Evolutionary conservation across 805 yeast genomes (phyloP).

Genomic region (Saturnispora dispora): DNA sequence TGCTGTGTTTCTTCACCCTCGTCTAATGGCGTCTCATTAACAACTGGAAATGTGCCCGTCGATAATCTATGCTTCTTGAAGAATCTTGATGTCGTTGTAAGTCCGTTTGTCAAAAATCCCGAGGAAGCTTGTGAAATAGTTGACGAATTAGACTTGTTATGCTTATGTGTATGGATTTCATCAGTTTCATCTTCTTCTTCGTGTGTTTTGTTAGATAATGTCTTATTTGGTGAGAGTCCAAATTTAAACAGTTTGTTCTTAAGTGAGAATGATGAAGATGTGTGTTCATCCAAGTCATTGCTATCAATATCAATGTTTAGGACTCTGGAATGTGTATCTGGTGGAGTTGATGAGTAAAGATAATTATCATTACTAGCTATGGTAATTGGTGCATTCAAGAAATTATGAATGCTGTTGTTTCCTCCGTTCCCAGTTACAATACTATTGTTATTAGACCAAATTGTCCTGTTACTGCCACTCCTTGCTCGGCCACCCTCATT

Average conservation of each 20-base stretch:
- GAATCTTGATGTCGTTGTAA: constrained; percentile 5
- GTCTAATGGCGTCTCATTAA: constrained; percentile 1
- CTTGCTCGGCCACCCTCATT: constrained; percentile 1
- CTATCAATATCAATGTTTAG: not conserved
- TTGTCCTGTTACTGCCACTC: constrained; percentile 5
- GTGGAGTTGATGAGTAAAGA: not conserved
- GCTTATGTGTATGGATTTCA: constrained; percentile 4
- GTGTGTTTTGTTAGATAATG: constrained; percentile 13
- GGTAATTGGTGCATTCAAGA: constrained; percentile 11
- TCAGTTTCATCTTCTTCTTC: constrained; percentile 4
- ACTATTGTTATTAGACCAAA: constrained; percentile 7
- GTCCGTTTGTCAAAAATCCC: constrained; percentile 1
- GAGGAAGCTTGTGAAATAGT: constrained; percentile 1
- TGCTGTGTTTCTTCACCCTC: not conserved
- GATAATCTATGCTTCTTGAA: constrained; percentile 5
- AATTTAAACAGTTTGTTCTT: constrained; percentile 29
- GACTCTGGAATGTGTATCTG: not conserved
- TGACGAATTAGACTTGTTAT: not conserved
- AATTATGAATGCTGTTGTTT: constrained; percentile 1
- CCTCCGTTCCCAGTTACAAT: constrained; percentile 13
- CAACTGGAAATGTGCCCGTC: constrained; percentile 6
- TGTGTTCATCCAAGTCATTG: constrained; percentile 7
- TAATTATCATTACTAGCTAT: not conserved
- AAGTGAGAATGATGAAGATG: constrained; percentile 32
- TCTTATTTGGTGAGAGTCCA: constrained; percentile 29